Evolutionary conservation across 768 basidiomycete species (phyloP), one percentile per base, ranked within the genome.

Genomic region (Hygrocybe punicea): DNA sequence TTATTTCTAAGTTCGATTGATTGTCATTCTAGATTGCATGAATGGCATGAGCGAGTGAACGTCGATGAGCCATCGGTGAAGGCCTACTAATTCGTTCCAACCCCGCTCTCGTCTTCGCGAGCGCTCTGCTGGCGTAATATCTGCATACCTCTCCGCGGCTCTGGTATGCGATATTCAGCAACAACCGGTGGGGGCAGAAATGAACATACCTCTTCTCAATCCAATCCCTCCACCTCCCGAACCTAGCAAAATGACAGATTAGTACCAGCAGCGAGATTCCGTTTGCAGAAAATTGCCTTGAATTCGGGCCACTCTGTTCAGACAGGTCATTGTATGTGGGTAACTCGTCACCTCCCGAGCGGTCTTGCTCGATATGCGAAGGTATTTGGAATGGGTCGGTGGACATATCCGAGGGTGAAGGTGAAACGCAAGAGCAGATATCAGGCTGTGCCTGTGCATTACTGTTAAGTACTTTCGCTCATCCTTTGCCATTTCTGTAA

Each of bases 161-260:
- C 91, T 93, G 61, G 54, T 51, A 49, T 56, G 39, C 53, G 17
- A 29, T 47, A 39, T 40, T 34, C 45, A 54, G 29, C n/a, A 14
- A 2, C 49, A 6, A 55, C 37, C 57, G 25, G 34, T 51, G 37
- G 21, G 47, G 51, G n/a, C 35, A n/a, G 58, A 40, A 53, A 40
- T 48, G n/a, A 35, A 60, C 72, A 49, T 61, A 86, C 90, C 91
- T 81, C 71, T 93, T 93, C 75, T 93, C 91, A 55, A 93, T 88
- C 91, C 91, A 93, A 6, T 84, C 83, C 66, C 80, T 82, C 91
- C 91, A 93, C 57, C 91, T 77, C 17, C 91, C 91, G 63, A 93
- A 93, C 65, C 91, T 93, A 63, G 17, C 4, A 60, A 56, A 58
- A 56, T 34, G 50, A 45, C 49, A 58, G 58, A 36, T 62, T 56